Percentiles rank a stretch among this genome's conserved stretches.
Conservation (phyloP, 345 rosid species). For the Physaria fendleri region DNA sequence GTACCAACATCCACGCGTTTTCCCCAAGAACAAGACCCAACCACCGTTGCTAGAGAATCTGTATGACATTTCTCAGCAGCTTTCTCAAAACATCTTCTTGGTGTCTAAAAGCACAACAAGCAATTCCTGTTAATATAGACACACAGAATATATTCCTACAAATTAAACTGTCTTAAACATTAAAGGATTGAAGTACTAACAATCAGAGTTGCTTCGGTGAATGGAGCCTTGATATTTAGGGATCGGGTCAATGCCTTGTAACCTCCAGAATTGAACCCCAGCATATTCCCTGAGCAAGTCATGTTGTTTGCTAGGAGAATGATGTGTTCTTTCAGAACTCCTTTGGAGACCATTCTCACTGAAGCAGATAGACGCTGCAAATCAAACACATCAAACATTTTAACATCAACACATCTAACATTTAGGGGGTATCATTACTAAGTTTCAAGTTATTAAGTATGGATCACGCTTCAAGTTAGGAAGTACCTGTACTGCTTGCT, state of each 20-base stretch:
- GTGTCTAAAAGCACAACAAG: constrained; percentile 43
- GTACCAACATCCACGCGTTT: constrained; percentile 88
- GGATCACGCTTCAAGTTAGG: not conserved
- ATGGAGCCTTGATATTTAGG: constrained; percentile 80
- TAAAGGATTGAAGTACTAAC: constrained; percentile 39
- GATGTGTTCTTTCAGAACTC: constrained; percentile 81
- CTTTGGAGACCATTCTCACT: constrained; percentile 75
- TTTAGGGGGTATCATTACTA: constrained; percentile 1
- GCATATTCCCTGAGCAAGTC: constrained; percentile 80
- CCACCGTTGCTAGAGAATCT: constrained; percentile 71
- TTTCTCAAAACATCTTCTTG: constrained; percentile 80
- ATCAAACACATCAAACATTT: constrained; percentile 1
- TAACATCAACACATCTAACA: not conserved
- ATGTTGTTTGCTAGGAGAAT: constrained; percentile 79
- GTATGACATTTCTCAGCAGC: constrained; percentile 82
- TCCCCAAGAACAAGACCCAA: constrained; percentile 97
- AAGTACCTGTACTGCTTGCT: constrained; percentile 84
- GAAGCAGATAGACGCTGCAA: constrained; percentile 88
- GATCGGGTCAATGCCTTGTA: constrained; percentile 67
- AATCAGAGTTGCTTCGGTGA: constrained; percentile 86
- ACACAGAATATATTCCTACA: constrained; percentile 2
- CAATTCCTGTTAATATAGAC: not conserved
- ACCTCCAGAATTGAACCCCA: constrained; percentile 88
- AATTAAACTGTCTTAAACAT: constrained; percentile 1
- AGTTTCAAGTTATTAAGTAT: not conserved